phyloP scores from a whole-genome alignment of 108 stramenopile genomes.

The Nitzschia inconspicua region DNA sequence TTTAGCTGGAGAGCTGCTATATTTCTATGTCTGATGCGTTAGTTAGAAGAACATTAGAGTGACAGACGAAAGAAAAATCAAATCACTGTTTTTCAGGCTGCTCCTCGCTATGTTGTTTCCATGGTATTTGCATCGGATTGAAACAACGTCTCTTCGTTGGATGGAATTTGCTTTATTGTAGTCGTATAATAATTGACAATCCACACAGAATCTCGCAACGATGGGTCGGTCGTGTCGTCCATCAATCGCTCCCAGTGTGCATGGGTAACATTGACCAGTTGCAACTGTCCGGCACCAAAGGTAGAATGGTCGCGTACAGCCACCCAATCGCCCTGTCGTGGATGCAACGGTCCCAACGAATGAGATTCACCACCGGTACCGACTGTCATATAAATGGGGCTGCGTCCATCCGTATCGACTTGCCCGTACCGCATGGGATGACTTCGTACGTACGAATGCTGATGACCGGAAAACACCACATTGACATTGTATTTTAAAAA shows the following conservation, averaged over 20 bases:
- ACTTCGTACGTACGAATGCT: constrained; percentile 86
- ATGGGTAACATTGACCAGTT: constrained; percentile 63
- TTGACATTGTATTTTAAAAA: constrained; percentile 75
- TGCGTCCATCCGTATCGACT: constrained; percentile 14
- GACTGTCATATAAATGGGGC: constrained; percentile 77
- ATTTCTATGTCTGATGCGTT: too few relatives aligned
- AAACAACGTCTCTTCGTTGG: too few relatives aligned
- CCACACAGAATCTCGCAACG: constrained; percentile 3
- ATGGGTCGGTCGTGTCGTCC: constrained; percentile 22
- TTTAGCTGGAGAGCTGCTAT: too few relatives aligned
- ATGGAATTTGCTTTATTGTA: too few relatives aligned
- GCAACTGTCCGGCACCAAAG: constrained; percentile 79
- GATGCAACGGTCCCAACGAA: constrained; percentile 30
- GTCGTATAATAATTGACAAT: constrained; percentile 8
- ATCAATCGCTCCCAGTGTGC: constrained; percentile 56
- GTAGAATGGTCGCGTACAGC: constrained; percentile 70
- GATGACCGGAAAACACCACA: constrained; percentile 81
- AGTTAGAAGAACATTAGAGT: too few relatives aligned
- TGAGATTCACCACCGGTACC: constrained; percentile 91
- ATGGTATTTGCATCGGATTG: too few relatives aligned
- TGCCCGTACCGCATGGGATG: constrained; percentile 28
- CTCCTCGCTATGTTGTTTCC: too few relatives aligned
- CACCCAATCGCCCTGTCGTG: constrained; percentile 74
- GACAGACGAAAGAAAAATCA: too few relatives aligned
- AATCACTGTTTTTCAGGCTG: too few relatives aligned